Percentiles rank a stretch among this genome's conserved stretches.
These are phyloP conservation scores for Lotmaria passim DNA, from an alignment of 208 protist species.

Conservation along the genomic window DNA sequence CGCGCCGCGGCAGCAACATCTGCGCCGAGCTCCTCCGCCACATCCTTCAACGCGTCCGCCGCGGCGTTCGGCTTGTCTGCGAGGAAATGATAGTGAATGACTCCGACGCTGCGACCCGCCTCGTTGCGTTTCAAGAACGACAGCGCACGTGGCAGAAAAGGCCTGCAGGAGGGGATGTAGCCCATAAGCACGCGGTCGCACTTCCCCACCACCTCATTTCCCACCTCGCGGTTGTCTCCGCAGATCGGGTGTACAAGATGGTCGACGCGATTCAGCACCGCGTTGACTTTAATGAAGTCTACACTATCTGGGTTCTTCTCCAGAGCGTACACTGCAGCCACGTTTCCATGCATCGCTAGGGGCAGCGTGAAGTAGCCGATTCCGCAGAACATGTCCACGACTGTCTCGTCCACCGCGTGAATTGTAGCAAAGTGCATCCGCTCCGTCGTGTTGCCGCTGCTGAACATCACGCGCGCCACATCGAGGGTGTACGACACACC, in stretches of 20 bases:
- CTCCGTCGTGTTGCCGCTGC: slow-evolving; percentile 93
- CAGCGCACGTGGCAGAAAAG: slow-evolving; percentile 78
- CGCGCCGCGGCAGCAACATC: slow-evolving; percentile 29
- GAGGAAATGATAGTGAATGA: slow-evolving; percentile 92
- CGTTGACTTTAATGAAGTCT: slow-evolving; percentile 77
- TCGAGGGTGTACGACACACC: slow-evolving; percentile 90
- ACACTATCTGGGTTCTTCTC: slow-evolving; percentile 91
- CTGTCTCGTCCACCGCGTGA: slow-evolving; percentile 66
- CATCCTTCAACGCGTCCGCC: slow-evolving; percentile 40
- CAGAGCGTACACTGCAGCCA: slow-evolving; percentile 69
- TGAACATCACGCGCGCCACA: slow-evolving; percentile 89
- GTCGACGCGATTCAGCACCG: slow-evolving; percentile 78
- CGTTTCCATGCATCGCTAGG: slow-evolving; percentile 70
- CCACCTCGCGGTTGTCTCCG: slow-evolving; percentile 85
- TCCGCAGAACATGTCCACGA: slow-evolving; percentile 94
- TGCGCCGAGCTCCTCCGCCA: slow-evolving; percentile 60
- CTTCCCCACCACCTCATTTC: slow-evolving; percentile 65
- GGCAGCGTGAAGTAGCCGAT: slow-evolving; percentile 94
- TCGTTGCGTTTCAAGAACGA: slow-evolving; percentile 66
- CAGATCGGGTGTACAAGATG: slow-evolving; percentile 68
- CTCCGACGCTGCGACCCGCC: slow-evolving; percentile 33
- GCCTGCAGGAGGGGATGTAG: slow-evolving; percentile 83
- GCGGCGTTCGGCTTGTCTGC: slow-evolving; percentile 53
- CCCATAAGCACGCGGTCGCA: slow-evolving; percentile 93
- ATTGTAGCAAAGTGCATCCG: slow-evolving; percentile 87